Evolutionary conservation across 345 rosid genomes (phyloP).

Genomic region (Cochlearia excelsa): DNA sequence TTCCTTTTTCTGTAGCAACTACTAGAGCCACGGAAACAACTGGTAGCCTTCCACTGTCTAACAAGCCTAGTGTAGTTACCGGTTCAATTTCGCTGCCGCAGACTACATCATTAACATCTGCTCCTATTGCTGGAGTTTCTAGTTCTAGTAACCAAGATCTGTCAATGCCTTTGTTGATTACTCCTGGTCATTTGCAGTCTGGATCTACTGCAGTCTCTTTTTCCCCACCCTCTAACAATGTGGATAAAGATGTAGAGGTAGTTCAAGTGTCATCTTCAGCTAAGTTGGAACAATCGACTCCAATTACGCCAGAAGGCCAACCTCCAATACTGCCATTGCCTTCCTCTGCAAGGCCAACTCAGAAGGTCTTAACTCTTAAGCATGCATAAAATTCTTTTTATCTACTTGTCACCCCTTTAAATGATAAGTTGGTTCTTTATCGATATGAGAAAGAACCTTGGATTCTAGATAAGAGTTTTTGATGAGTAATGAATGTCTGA

Average conservation of each 20-base stretch:
- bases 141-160: constrained; percentile 45
- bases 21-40: constrained; percentile 48
- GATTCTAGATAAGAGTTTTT: constrained; percentile 4
- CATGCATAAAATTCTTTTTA: background rate
- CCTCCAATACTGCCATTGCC: constrained; percentile 89
- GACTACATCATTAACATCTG: constrained; percentile 40
- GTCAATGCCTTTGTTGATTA: constrained; percentile 53
- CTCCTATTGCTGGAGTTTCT: constrained; percentile 45
- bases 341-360: constrained; percentile 48
- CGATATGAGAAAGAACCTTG: constrained; percentile 2
- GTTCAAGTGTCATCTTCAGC: constrained; percentile 56
- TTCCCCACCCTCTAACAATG: constrained; percentile 45
- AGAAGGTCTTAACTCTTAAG: constrained; percentile 29
- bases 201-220: constrained; percentile 44
- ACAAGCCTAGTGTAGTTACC: constrained; percentile 45
- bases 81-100: constrained; percentile 51
- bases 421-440: background rate
- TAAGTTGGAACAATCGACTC: constrained; percentile 46
- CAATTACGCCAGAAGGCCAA: constrained; percentile 53
- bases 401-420: background rate
- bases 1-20: constrained; percentile 49
- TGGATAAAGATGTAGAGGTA: constrained; percentile 68
- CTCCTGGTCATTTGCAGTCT: constrained; percentile 71
- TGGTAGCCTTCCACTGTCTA: constrained; percentile 42
- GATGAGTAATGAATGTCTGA: constrained; percentile 1